Percentiles rank a stretch among this genome's conserved stretches.
Evolutionary conservation across 2,329 filamentous ascomycete species (phyloP).

Genomic region (Xylariaceae sp.): DNA sequence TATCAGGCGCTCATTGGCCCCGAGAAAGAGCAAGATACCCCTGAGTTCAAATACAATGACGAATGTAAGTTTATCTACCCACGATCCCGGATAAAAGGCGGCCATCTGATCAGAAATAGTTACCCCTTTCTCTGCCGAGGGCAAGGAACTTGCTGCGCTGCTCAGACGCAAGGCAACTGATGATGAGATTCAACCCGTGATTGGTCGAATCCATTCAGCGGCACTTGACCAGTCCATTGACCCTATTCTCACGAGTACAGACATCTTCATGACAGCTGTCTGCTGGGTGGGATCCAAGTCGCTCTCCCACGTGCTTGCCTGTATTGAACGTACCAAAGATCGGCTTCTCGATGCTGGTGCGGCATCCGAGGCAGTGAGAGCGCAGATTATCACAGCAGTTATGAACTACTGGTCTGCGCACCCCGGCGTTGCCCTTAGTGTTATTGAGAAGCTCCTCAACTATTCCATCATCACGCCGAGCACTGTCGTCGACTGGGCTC

Average conservation of each 20-base stretch:
- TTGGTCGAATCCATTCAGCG: conserved; percentile 75
- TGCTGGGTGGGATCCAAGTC: conserved; percentile 94
- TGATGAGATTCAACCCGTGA: conserved; percentile 76
- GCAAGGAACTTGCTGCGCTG: conserved; percentile 72
- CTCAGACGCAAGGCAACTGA: conserved; percentile 80
- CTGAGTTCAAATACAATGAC: conserved; percentile 83
- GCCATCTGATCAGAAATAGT: conserved; percentile 40
- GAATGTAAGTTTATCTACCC: conserved; percentile 53
- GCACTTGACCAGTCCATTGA: conserved; percentile 68
- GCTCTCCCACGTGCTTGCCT: conserved; percentile 89
- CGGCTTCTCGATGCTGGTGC: conserved; percentile 74
- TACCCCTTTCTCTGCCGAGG: conserved; percentile 77
- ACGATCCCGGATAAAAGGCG: background rate
- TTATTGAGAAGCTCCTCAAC: conserved; percentile 94
- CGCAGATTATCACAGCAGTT: conserved; percentile 85
- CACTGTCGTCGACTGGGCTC: conserved; percentile 84
- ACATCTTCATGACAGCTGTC: conserved; percentile 89
- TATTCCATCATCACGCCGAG: conserved; percentile 88
- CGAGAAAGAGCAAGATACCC: conserved; percentile 91
- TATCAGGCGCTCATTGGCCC: conserved; percentile 77
- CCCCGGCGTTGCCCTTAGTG: conserved; percentile 83
- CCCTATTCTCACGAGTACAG: conserved; percentile 78
- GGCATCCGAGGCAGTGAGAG: conserved; percentile 67
- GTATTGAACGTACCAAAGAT: conserved; percentile 91
- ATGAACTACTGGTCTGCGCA: conserved; percentile 92